These are phyloP conservation scores for Pyrus pyrifolia DNA, from an alignment of 306 rosid species.

Conservation along the genomic window DNA sequence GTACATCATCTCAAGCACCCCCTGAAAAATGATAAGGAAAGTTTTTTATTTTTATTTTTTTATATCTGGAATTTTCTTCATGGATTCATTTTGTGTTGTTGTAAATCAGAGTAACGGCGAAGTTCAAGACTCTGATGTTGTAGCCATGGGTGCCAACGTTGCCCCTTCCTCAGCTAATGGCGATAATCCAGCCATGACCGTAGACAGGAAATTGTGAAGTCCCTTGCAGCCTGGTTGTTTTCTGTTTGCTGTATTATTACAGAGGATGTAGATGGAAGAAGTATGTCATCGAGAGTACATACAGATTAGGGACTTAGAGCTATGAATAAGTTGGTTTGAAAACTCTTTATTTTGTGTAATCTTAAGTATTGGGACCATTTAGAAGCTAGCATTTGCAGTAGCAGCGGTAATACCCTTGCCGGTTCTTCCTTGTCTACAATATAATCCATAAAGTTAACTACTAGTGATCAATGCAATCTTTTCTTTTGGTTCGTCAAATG, in stretches of 20 bases:
- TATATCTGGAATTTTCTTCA: not conserved
- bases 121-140: conserved; percentile 18
- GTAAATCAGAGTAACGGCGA: conserved; percentile 15
- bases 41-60: not conserved
- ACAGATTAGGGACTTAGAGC: not conserved
- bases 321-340: not conserved
- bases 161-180: conserved; percentile 14
- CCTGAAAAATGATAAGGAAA: not conserved
- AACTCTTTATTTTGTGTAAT: not conserved
- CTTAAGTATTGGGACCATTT: not conserved
- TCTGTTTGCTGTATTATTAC: not conserved
- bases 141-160: conserved; percentile 1
- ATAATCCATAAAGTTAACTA: not conserved
- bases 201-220: not conserved
- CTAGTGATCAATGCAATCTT: not conserved
- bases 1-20: conserved; percentile 10
- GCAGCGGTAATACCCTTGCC: not conserved
- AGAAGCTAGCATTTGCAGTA: not conserved
- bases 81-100: not conserved
- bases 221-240: not conserved
- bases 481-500: too few relatives aligned
- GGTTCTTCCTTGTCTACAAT: not conserved
- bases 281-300: not conserved
- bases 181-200: conserved; percentile 5
- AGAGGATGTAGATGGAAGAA: not conserved